These are phyloP conservation scores for Setomelanomma holmii DNA, from an alignment of 2,329 filamentous ascomycete species.

Conservation along the genomic window DNA sequence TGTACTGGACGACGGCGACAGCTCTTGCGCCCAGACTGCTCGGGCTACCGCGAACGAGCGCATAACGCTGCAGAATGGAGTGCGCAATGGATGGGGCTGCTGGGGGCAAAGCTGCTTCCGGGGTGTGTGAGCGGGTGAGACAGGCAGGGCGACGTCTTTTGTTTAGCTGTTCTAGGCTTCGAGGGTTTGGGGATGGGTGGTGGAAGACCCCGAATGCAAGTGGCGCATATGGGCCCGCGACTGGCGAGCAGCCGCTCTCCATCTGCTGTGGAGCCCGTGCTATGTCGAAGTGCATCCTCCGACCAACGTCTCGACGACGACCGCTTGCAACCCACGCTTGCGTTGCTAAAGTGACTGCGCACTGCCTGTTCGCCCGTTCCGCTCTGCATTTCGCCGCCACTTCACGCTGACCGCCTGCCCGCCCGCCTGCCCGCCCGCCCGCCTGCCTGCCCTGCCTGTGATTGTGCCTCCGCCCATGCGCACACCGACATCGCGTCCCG, in stretches of 20 bases:
- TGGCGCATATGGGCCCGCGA: constrained; percentile 21
- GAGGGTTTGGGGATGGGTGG: background rate
- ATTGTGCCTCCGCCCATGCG: constrained; percentile 24
- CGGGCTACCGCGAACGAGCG: too few relatives aligned
- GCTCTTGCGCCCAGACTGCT: background rate
- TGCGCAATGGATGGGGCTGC: background rate
- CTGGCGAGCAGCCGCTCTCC: constrained; percentile 5
- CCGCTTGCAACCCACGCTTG: background rate
- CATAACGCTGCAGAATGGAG: background rate
- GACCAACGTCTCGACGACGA: constrained; percentile 12
- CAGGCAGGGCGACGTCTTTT: constrained; percentile 10
- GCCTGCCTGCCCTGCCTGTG: constrained; percentile 7
- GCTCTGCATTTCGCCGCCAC: constrained; percentile 2
- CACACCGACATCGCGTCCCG: constrained; percentile 29
- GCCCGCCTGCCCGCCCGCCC: background rate
- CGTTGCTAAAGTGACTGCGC: constrained; percentile 3
- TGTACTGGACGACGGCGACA: background rate
- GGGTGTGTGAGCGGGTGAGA: constrained; percentile 5
- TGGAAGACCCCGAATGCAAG: constrained; percentile 12
- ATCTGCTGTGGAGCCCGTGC: constrained; percentile 24
- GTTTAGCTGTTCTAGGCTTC: constrained; percentile 19
- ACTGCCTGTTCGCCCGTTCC: background rate
- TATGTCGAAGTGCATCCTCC: constrained; percentile 4
- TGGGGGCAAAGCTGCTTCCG: constrained; percentile 3
- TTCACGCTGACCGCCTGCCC: background rate